Base-by-base conservation (phyloP, 2,329 filamentous ascomycete genomes). In the Lecanoromycetidae sp. region DNA sequence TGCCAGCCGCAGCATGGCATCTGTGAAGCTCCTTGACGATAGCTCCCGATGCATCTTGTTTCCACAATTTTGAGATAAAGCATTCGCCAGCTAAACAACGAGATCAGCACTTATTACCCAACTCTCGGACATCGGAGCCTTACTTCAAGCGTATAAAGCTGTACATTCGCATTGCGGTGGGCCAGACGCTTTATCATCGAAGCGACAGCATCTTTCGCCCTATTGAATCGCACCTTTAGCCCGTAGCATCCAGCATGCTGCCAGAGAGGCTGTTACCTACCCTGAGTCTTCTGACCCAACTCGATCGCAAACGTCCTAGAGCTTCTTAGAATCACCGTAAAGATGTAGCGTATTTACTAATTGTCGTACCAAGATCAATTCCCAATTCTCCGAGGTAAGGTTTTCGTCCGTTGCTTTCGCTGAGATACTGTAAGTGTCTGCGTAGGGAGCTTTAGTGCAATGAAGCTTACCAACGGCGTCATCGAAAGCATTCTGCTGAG, bases 331-430 rank as follows among this genome's bases (percentile, higher is more conserved):
- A 34, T 29, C n/a, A n/a, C n/a, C n/a, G n/a, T n/a, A n/a, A n/a
- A n/a, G n/a, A n/a, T n/a, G n/a, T n/a, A n/a, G n/a, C n/a, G n/a
- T n/a, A n/a, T n/a, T n/a, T n/a, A n/a, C n/a, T n/a, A n/a, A n/a
- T 6, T 20, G 26, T 50, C 67, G 54, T 69, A 76, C 73, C 57
- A 82, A 68, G 56, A 82, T 81, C 56, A 72, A 80, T 62, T 83
- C 80, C 80, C 80, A 84, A 63, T 84, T 83, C 66, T 93, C 77
- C 25, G 82, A 84, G 19, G 88, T 96, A 58, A 96, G 77, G 67
- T 95, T 98, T 75, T 98, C 91, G 67, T 98, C 91, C 48, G 91
- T 98, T 61, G 91, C 88, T 68, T 84, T 84, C 60, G 78, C 80
- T 82, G 59, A 56, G 58, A 15, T 32, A 19, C 13, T 32, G 30